Percentiles rank a stretch among this genome's conserved stretches.
These are phyloP conservation scores for Penicillium roqueforti DNA, from an alignment of 495 filamentous ascomycete species.

Conservation along the genomic window DNA sequence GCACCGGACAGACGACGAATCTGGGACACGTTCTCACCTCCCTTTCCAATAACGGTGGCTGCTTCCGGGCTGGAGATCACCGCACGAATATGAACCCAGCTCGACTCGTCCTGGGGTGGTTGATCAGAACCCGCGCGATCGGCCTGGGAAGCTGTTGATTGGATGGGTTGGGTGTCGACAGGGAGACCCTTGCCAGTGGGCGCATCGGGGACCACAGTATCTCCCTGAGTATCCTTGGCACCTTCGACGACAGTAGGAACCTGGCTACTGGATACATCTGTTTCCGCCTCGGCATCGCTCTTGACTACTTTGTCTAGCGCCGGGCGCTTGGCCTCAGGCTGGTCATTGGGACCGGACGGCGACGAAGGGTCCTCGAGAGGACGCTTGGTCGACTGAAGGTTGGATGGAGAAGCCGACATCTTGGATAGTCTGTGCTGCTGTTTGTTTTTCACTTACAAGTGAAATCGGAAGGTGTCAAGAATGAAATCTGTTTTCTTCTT, in stretches of 20 bases:
- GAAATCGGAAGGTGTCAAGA: slow-evolving; percentile 41
- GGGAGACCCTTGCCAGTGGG: slow-evolving; percentile 47
- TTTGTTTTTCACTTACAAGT: slow-evolving; percentile 38
- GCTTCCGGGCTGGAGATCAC: slow-evolving; percentile 96
- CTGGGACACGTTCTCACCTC: slow-evolving; percentile 94
- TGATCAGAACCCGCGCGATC: slow-evolving; percentile 48
- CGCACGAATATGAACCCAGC: slow-evolving; percentile 94
- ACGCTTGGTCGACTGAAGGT: slow-evolving; percentile 73
- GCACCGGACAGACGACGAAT: slow-evolving; percentile 88
- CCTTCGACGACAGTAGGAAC: slow-evolving; percentile 37
- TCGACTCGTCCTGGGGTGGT: slow-evolving; percentile 75
- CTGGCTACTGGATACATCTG: slow-evolving; percentile 49
- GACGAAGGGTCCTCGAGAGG: slow-evolving; percentile 96
- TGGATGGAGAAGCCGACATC: slow-evolving; percentile 63
- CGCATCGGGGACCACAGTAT: slow-evolving; percentile 74
- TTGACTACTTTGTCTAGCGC: slow-evolving; percentile 88
- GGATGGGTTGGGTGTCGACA: slow-evolving; percentile 57
- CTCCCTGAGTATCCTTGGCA: slow-evolving; percentile 49
- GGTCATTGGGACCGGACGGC: slow-evolving; percentile 81
- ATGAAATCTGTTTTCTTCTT: slow-evolving; percentile 41
- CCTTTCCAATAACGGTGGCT: slow-evolving; percentile 96
- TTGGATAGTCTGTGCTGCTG: slow-evolving; percentile 32
- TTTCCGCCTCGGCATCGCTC: slow-evolving; percentile 48
- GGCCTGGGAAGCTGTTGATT: slow-evolving; percentile 57
- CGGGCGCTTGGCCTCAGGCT: slow-evolving; percentile 94